phyloP scores from a whole-genome alignment of 2,329 filamentous ascomycete genomes.

The Curvularia eragrostidis region DNA sequence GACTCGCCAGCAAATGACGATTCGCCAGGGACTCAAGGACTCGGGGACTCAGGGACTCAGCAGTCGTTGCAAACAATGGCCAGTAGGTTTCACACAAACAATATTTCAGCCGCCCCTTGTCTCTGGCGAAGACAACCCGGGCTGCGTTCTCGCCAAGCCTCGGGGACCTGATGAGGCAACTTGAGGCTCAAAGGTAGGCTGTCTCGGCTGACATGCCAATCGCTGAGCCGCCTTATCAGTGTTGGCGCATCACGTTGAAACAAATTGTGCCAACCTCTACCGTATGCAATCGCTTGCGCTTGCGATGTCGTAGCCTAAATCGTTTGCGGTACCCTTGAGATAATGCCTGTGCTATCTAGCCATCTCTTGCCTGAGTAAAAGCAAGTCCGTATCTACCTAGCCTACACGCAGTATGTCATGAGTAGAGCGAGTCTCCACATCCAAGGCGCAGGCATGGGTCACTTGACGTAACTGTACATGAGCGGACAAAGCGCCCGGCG shows the following conservation, averaged over 20 bases:
- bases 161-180: constrained; percentile 8
- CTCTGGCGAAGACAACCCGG: constrained; percentile 30
- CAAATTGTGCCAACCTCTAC: not conserved
- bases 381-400: constrained; percentile 23
- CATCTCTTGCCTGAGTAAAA: constrained; percentile 4
- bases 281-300: not conserved
- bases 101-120: constrained; percentile 20
- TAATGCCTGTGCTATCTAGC: not conserved
- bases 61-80: not conserved
- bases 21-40: constrained; percentile 14
- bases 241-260: not conserved
- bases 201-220: constrained; percentile 17
- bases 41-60: constrained; percentile 12
- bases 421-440: constrained; percentile 35
- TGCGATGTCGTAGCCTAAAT: not conserved
- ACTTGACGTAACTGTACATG: constrained; percentile 44
- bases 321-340: constrained; percentile 6
- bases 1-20: constrained; percentile 17
- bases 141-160: constrained; percentile 27
- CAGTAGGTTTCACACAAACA: constrained; percentile 2
- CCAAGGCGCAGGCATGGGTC: constrained; percentile 16
- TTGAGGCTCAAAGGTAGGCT: constrained; percentile 29
- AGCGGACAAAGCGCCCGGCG: constrained; percentile 9
- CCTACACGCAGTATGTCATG: constrained; percentile 27
- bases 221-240: not conserved